These are phyloP conservation scores for Vitis cinerea DNA, from an alignment of 164 flowering plant species.

Conservation along the genomic window DNA sequence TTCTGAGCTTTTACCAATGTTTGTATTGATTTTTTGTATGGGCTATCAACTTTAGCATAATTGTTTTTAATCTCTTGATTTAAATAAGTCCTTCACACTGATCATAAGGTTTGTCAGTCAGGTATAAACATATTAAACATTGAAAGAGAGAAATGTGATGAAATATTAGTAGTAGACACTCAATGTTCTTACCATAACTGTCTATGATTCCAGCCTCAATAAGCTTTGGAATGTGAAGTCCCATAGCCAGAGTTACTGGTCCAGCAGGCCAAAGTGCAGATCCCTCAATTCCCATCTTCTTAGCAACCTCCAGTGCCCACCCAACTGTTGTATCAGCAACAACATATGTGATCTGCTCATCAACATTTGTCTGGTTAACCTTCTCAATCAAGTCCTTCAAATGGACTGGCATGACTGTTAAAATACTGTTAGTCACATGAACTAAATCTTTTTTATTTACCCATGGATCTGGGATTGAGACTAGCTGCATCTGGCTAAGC, in stretches of 20 bases:
- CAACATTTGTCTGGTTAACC: constrained; percentile 2
- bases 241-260: constrained; percentile 5
- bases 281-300: constrained; percentile 21
- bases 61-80: no score
- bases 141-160: no score
- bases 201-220: constrained; percentile 19
- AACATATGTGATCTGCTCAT: constrained; percentile 22
- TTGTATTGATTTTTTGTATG: no score
- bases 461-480: constrained; percentile 14
- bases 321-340: constrained; percentile 23
- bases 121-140: no score
- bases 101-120: no score
- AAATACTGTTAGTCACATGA: not conserved
- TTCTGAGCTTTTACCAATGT: not conserved
- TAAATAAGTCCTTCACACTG: no score
- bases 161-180: no score
- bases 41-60: no score
- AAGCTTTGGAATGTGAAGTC: constrained; percentile 18
- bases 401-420: constrained; percentile 13
- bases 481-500: constrained; percentile 6
- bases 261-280: constrained; percentile 20
- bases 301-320: constrained; percentile 18
- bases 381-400: constrained; percentile 17
- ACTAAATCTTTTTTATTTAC: constrained; percentile 4
- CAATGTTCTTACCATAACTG: constrained; percentile 7